Evolutionary conservation across 805 yeast genomes (phyloP), one percentile per base, ranked within the genome.

Genomic region (Wickerhamiella nectarea): DNA sequence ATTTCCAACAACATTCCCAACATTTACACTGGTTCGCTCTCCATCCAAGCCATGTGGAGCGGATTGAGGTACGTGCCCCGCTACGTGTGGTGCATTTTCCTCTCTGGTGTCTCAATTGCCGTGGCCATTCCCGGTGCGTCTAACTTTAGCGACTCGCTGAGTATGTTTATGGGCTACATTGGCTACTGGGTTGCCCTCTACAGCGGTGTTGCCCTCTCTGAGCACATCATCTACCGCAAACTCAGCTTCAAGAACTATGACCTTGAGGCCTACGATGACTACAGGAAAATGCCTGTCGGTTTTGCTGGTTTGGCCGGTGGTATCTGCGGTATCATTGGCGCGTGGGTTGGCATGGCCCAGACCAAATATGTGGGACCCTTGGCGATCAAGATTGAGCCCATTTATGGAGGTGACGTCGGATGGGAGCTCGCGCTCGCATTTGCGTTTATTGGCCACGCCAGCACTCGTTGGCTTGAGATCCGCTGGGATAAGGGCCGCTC

Each of bases 1-100:
- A 80, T 87, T 46, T 78, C 95, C 51, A 85, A 84, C 71, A 86
- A 85, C 67, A 76, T 86, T 62, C 95, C 95, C 63, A 86, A 85
- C 69, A 78, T 85, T 80, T 87, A 87, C 69, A 83, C 96, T 20
- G 74, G 85, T 55, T 87, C 85, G 34, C 70, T 87, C 57, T 78
- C 86, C 51, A 85, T 86, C 28, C 96, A 87, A 66, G 76, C 91
- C 36, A 66, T 81, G 55, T 81, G 89, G 81, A 74, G 80, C 45
- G 75, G 74, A 50, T 73, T 86, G 57, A 69, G 76, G 35, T 73
- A 68, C 56, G 67, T 87, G 47, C 96, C 95, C 57, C 76, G 95
- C 70, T 71, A 80, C 41, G 52, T 77, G 40, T 86, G 95, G 95
- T 78, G 94, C 34, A 52, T 81, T 38, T 59, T 68, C 44, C 94